Evolutionary conservation across 2,329 filamentous ascomycete genomes (phyloP).

Genomic region (Cordyceps cateniannulata): DNA sequence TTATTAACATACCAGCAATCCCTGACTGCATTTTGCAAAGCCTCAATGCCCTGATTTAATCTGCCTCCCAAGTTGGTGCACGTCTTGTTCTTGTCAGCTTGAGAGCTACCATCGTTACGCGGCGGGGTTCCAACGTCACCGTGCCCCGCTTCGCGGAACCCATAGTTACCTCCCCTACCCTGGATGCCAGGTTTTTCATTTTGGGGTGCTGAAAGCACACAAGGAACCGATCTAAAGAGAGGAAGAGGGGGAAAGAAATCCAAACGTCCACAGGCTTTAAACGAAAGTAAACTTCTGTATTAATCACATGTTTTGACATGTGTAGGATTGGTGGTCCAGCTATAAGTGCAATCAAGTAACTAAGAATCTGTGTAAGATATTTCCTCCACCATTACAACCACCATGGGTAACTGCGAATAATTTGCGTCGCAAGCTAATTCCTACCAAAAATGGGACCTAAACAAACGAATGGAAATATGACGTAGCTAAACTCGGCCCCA

Average conservation of each 20-base stretch:
- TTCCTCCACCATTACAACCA: conserved; percentile 7
- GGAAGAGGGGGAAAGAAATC: not conserved
- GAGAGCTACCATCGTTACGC: not conserved
- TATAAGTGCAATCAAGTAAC: conserved; percentile 12
- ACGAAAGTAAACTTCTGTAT: not conserved
- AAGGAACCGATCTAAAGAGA: not conserved
- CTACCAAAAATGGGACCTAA: conserved; percentile 15
- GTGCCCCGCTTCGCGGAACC: conserved; percentile 3
- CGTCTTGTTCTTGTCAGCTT: not conserved
- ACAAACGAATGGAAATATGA: conserved; percentile 13
- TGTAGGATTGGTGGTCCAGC: not conserved
- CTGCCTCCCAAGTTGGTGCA: not conserved
- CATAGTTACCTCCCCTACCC: not conserved
- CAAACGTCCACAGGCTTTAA: not conserved
- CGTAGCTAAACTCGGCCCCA: conserved; percentile 14
- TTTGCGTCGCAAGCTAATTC: conserved; percentile 13
- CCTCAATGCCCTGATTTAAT: not conserved
- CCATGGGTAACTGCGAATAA: conserved; percentile 9
- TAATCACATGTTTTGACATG: conserved; percentile 2
- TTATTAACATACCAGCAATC: conserved; percentile 54
- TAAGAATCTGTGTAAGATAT: conserved; percentile 10
- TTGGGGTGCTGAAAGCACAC: not conserved
- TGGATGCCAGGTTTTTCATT: not conserved
- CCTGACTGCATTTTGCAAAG: conserved; percentile 62
- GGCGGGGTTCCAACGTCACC: conserved; percentile 5